Percentiles rank a stretch among this genome's conserved stretches.
Evolutionary conservation across 2,329 filamentous ascomycete species (phyloP).

Genomic region (Trichocomaceae sp.): DNA sequence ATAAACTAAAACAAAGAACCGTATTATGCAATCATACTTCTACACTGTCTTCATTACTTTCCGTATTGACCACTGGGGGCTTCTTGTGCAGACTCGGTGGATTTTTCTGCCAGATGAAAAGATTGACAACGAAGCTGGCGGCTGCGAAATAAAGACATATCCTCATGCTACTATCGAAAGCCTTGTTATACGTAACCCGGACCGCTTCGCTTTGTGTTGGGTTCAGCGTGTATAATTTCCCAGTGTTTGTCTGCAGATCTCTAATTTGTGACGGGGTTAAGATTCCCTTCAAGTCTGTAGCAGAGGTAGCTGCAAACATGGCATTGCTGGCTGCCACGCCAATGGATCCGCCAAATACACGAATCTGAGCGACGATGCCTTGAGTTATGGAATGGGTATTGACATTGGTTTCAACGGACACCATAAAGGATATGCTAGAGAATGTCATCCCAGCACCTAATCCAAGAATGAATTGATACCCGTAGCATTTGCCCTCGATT

Average conservation of each 20-base stretch:
- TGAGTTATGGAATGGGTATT: background rate
- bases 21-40: background rate
- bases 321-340: slow-evolving; percentile 1
- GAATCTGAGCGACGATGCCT: background rate
- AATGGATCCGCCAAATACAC: slow-evolving; percentile 2
- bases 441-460: background rate
- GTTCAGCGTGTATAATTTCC: background rate
- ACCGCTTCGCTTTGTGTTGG: background rate
- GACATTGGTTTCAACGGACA: background rate
- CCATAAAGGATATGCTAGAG: background rate
- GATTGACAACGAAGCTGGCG: background rate
- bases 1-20: background rate
- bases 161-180: background rate
- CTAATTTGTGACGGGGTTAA: background rate
- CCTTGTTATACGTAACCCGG: background rate
- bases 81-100: background rate
- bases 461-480: background rate
- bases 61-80: background rate
- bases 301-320: background rate
- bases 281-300: background rate
- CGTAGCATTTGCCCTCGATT: background rate
- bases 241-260: background rate
- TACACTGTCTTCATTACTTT: background rate
- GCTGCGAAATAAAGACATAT: slow-evolving; percentile 1
- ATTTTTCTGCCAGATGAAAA: slow-evolving; percentile 3